Conservation (phyloP, 371 early-diverging fungal genomes). For the Dentiscutata heterogama region DNA sequence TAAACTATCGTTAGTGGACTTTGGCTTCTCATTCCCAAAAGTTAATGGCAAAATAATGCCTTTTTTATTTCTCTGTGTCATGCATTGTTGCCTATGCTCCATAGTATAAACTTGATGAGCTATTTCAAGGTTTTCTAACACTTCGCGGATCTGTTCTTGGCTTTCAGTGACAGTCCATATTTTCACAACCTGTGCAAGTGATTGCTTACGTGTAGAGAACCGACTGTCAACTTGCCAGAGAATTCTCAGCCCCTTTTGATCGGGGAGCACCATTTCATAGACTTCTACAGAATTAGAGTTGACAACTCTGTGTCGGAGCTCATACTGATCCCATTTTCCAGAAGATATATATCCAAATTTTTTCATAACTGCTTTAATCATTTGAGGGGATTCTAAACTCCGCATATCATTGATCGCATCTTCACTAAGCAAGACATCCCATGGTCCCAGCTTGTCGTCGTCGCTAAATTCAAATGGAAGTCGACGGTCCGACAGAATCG, state of each 20-base stretch:
- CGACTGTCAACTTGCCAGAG: conserved; percentile 39
- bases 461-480: conserved; percentile 43
- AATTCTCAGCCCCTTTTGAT: conserved; percentile 2
- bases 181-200: conserved; percentile 13
- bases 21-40: conserved; percentile 3
- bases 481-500: background rate
- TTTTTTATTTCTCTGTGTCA: background rate
- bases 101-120: conserved; percentile 28
- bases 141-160: conserved; percentile 2
- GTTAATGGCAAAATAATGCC: conserved; percentile 11
- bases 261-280: background rate
- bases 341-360: conserved; percentile 29
- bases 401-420: conserved; percentile 19
- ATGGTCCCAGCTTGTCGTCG: conserved; percentile 24
- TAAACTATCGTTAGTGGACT: conserved; percentile 4
- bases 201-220: conserved; percentile 4
- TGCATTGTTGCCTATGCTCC: conserved; percentile 2
- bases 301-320: background rate
- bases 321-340: conserved; percentile 24
- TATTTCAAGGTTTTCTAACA: conserved; percentile 5
- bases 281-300: background rate
- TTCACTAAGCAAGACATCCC: conserved; percentile 38
- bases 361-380: conserved; percentile 12
- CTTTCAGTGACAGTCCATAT: conserved; percentile 28
- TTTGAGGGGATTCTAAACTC: background rate